Base-by-base conservation (phyloP, 169 alveolate species). In the Plasmodium cynomolgi region DNA sequence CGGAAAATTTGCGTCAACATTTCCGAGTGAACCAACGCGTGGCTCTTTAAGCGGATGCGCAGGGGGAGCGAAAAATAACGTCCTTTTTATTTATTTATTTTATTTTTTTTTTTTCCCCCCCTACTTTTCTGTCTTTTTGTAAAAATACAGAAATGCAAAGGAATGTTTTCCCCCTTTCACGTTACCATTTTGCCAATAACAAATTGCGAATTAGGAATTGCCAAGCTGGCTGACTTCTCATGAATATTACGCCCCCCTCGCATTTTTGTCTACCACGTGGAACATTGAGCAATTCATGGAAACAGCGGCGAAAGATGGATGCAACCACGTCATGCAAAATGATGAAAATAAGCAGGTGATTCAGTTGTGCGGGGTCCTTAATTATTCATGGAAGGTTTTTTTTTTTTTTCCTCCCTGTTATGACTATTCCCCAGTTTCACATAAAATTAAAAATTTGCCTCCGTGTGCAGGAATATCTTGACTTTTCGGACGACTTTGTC, bases 401-500 rank as follows among this genome's bases (percentile, higher is more conserved):
- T 62, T 84, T 71, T 72, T 39, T 39, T 11, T 8, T 41, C 50
- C 31, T 71, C 54, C 11, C 50, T 84, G 15, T 68, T 83, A n/a
- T 73, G 31, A 50, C 44, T 11, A 8, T 41, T 72, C 9, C 31
- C 2, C 29, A 83, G 41, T 58, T 83, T 23, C 9, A 62, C 31
- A 83, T 8, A 50, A 1, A 56, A 56, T 81, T 81, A 83, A 58
- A 33, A 58, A 31, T 15, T n/a, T 17, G 39, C 73, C 41, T 62
- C 44, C 47, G 29, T 15, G 34, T 26, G 39, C 44, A 84, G 93
- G 80, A 84, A 29, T 75, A 13, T 41, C 34, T 84, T 47, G 85
- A 84, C 23, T 84, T 84, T 84, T 75, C 85, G 34, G 93, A 84
- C 26, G 93, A 84, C 79, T 84, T 84, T 84, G 79, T 73, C 44